Evolutionary conservation across 169 alveolate species (phyloP).

Genomic region (Eimeria maxima): DNA sequence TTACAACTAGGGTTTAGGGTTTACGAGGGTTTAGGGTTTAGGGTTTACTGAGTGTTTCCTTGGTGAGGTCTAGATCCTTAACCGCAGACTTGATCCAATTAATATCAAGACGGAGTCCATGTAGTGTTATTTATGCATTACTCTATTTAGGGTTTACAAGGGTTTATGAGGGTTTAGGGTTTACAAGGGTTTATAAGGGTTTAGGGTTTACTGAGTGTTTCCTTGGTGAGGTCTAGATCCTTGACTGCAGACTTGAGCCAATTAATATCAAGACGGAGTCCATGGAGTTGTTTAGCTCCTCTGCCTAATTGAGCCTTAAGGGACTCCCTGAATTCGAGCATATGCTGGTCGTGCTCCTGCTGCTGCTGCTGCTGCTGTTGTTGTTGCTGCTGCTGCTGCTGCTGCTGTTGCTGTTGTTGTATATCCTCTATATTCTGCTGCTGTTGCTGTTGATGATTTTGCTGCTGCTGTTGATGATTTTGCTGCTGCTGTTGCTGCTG

Average conservation of each 20-base stretch:
- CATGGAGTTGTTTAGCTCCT: constrained; percentile 9
- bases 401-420: neutral
- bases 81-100: constrained; percentile 4
- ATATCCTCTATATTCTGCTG: no score
- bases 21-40: constrained; percentile 9
- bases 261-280: neutral
- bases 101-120: neutral
- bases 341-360: neutral
- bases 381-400: neutral
- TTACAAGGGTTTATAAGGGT: no score
- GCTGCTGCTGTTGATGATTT: no score
- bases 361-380: constrained; percentile 14
- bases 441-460: no score
- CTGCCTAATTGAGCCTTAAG: constrained; percentile 2
- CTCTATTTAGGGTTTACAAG: no score
- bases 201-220: constrained; percentile 26
- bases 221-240: constrained; percentile 15
- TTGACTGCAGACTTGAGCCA: constrained; percentile 9
- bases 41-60: constrained; percentile 31
- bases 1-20: no score
- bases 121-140: no score
- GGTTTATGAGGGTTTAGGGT: no score
- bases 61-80: constrained; percentile 6
- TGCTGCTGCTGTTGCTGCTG: no score
- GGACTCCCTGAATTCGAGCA: neutral